Base-by-base conservation (phyloP, 2,329 filamentous ascomycete species). In the Alternaria conjuncta region DNA sequence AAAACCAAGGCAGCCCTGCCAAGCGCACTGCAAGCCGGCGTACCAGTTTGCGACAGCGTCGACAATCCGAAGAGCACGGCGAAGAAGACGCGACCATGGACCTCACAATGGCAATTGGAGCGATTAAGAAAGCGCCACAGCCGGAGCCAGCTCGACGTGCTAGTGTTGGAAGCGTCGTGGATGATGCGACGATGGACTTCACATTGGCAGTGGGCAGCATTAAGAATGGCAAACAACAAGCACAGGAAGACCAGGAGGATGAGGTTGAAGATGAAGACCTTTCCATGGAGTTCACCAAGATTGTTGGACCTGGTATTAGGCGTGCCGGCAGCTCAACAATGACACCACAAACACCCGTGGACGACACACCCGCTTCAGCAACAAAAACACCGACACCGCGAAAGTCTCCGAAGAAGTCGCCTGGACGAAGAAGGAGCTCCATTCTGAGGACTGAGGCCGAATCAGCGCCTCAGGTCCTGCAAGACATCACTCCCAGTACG, bases 251-350 rank as follows among this genome's bases (percentile, higher is more conserved):
- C 2, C 44, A 57, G 30, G 54, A 61, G 2, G 63, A 50, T 21
- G 70, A 70, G 18, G 60, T 63, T 20, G 74, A 71, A 56, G 77
- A 71, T 12, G 73, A 69, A 77, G 86, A 82, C 76, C 80, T 85
- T 25, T 84, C 83, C n/a, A 86, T 86, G 84, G 84, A 86, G 56
- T 79, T 85, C 30, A 85, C 84, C 1, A 81, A 81, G n/a, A 81
- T 82, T 8, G 73, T 85, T 47, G 84, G 83, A 6, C 72, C 74
- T 9, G 82, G 81, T 36, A 84, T 85, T 59, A 79, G 74, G 61
- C 70, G 68, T 32, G 25, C 66, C 21, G 67, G 55, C 6, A 63
- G 64, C n/a, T 53, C 51, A 47, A 44, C 63, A 25, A 44, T 68
- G 36, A 72, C 70, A 18, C 70, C 74, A 32, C 72, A 71, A 30